Evolutionary conservation across 192 early-diverging fungal genomes (phyloP), one percentile per base, ranked within the genome.

Genomic region (Backusella morwellensis): DNA sequence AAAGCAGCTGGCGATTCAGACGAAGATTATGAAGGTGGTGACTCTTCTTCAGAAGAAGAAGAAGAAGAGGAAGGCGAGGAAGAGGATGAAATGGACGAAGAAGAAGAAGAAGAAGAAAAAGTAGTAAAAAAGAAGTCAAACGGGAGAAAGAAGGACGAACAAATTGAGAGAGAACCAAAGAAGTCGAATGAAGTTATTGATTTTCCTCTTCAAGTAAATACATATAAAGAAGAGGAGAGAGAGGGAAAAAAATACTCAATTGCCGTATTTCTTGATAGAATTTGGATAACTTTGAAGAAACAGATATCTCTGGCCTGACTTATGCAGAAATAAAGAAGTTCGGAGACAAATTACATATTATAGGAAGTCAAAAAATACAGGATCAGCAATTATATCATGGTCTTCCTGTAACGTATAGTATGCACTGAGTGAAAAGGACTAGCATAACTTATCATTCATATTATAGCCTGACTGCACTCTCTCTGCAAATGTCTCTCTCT

Each of bases 321-420:
- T 79, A 69, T 44, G 73, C 11, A 23, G n/a, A 70, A 35, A 21
- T 79, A 7, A 32, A 74, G 6, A 52, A 29, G 15, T 0, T 75
- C 52, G 78, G 73, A 7, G 12, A 26, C 23, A 35, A 11, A 0
- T n/a, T 79, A 23, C 66, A 73, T 34, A 11, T 75, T 21, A 29
- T 75, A 12, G 78, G 68, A 2, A 38, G 36, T 21, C 19, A 50
- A 23, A 17, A 79, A 34, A 15, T 75, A 8, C 78, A 79, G 47
- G 26, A 79, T 12, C 50, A 50, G 26, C 78, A 75, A 52, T 35
- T 79, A n/a, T 35, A 17, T 59, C 11, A 47, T 14, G 40, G 36
- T 66, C 52, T 75, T 15, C 73, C 78, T 63, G 78, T 79, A 75
- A 75, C 47, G 50, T 54, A 15, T 12, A 17, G 35, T 11, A n/a